These are phyloP conservation scores for Macrolepiota dolichaula DNA, from an alignment of 768 basidiomycete species.

Conservation along the genomic window DNA sequence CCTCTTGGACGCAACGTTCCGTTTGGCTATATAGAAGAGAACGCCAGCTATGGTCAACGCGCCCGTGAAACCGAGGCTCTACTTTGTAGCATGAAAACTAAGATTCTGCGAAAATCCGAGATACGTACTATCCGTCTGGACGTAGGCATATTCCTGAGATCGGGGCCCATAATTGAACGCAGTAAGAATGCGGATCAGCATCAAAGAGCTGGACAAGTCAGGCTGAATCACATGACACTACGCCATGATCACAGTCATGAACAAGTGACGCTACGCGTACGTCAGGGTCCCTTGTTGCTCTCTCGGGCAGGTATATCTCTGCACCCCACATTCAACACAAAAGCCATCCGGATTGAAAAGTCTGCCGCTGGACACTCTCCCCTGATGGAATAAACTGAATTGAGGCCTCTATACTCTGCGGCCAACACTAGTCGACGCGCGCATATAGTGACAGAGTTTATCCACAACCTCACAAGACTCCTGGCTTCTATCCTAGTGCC, in stretches of 20 bases:
- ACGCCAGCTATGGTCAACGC: constrained; percentile 27
- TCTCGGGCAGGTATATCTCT: too few relatives aligned
- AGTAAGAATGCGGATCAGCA: too few relatives aligned
- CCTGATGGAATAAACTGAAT: background rate
- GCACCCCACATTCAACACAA: background rate
- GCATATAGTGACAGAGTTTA: too few relatives aligned
- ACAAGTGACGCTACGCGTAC: too few relatives aligned
- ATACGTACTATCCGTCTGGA: constrained; percentile 15
- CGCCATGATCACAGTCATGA: too few relatives aligned
- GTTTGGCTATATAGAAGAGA: constrained; percentile 31
- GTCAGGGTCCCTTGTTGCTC: too few relatives aligned
- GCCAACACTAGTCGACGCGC: too few relatives aligned
- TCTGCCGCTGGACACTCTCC: background rate
- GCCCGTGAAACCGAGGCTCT: constrained; percentile 29
- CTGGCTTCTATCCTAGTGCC: too few relatives aligned
- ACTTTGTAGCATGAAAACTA: constrained; percentile 2
- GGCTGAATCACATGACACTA: too few relatives aligned
- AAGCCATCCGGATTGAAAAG: background rate
- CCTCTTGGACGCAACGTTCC: constrained; percentile 26
- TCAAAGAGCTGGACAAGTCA: too few relatives aligned
- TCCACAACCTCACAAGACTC: too few relatives aligned
- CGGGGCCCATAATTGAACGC: background rate
- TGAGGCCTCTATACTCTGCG: too few relatives aligned
- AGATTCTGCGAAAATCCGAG: background rate
- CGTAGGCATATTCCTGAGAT: constrained; percentile 11